Conservation (phyloP, 768 basidiomycete species). For the Termitomyces sp. region DNA sequence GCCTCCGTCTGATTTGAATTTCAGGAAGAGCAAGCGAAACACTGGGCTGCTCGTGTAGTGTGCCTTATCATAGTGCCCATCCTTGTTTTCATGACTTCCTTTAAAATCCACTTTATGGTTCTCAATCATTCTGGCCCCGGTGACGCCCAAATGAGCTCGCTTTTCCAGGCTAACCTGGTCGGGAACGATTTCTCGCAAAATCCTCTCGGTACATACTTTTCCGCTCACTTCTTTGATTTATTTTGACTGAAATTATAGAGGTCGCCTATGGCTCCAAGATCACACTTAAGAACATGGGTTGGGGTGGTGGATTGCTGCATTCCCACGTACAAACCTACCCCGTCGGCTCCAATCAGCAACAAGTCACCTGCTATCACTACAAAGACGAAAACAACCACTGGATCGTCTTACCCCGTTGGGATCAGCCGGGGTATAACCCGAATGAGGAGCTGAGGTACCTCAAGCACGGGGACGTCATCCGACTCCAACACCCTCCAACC, state of each 20-base stretch:
- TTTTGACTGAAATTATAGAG: constrained; percentile 39
- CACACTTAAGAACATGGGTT: constrained; percentile 96
- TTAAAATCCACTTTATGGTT: constrained; percentile 96
- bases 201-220: constrained; percentile 61
- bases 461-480: constrained; percentile 69
- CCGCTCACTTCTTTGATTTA: background rate
- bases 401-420: constrained; percentile 77
- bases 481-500: constrained; percentile 79
- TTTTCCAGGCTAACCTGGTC: constrained; percentile 94
- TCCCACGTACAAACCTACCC: constrained; percentile 97
- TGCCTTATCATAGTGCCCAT: constrained; percentile 90
- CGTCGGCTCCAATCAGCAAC: constrained; percentile 87
- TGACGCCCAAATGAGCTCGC: constrained; percentile 96
- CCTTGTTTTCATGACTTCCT: constrained; percentile 87
- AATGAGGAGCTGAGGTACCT: constrained; percentile 68
- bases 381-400: constrained; percentile 98
- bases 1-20: background rate
- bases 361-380: constrained; percentile 99
- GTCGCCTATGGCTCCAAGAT: constrained; percentile 86
- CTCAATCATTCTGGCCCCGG: constrained; percentile 94
- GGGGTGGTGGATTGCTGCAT: constrained; percentile 94
- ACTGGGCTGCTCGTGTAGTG: constrained; percentile 83
- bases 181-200: constrained; percentile 93
- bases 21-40: constrained; percentile 80
- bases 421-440: constrained; percentile 59